Evolutionary conservation across 2,329 filamentous ascomycete species (phyloP), one percentile per base, ranked within the genome.

Genomic region (Cytospora piceicola): DNA sequence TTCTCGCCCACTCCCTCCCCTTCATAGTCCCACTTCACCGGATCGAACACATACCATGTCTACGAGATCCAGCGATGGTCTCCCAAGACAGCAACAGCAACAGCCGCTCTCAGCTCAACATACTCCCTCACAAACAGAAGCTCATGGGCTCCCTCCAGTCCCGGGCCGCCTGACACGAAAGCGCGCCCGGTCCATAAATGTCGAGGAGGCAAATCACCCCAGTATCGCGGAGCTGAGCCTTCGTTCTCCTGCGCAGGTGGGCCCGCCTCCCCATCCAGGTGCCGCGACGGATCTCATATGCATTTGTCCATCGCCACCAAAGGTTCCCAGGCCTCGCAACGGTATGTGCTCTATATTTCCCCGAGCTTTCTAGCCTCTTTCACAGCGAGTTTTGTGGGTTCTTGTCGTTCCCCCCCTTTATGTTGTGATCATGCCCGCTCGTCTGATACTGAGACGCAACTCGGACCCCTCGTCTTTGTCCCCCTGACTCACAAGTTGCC

Each of bases 271-370:
- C 62, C 65, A 55, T 55, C 62, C 64, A 59, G 70, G 61, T 53
- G 70, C 69, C n/a, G 67, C 73, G 39, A 72, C 77, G 61, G 82
- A 84, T 56, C 72, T 80, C 56, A 82, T 86, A 39, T 88, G 85
- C 74, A 78, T 87, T 68, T 88, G 85, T 71, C 81, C 83, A 15
- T 83, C 83, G 54, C 79, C 81, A 22, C 84, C 84, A 5, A 87
- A 86, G 72, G 82, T 87, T 56, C 85, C 85, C 3, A 79, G 85
- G 64, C 85, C 85, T 63, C 79, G 85, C 56, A 88, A 88, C 72
- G 84, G 85, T 88, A 77, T 77, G 84, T 78, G 53, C 65, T 61
- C 39, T 67, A 63, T 22, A 42, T 61, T 61, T 54, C 68, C 61
- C 32, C 62, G 58, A 54, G n/a, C 52, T 61, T 51, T 63, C 63